phyloP scores from a whole-genome alignment of 331 rosid genomes.

The Quercus phellos region DNA sequence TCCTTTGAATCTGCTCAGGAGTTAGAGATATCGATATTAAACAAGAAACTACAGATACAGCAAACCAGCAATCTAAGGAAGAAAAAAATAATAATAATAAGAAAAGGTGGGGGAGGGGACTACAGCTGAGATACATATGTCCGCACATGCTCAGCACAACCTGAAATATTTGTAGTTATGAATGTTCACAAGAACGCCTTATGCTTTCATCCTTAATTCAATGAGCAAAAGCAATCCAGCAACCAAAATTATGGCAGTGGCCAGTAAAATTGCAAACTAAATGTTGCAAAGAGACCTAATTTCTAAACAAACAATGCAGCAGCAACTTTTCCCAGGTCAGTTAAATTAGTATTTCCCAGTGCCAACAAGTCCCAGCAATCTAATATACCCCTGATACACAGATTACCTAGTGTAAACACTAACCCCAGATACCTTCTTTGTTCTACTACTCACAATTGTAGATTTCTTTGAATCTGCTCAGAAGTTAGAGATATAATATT shows the following conservation, averaged over 20 bases:
- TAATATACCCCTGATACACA: background rate
- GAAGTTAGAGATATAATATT: background rate
- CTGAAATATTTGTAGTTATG: background rate
- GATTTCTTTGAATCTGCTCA: conserved; percentile 85
- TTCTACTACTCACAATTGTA: conserved; percentile 93
- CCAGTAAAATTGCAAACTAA: background rate
- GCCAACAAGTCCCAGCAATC: background rate
- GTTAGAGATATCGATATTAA: background rate
- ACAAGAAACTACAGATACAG: background rate
- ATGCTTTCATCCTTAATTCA: background rate
- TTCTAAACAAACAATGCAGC: background rate
- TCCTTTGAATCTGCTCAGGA: conserved; percentile 77
- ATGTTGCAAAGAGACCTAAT: background rate
- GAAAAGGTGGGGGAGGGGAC: too few relatives aligned
- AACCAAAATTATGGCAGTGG: background rate
- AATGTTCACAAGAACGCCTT: background rate
- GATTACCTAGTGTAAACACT: background rate
- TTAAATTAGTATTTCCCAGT: background rate
- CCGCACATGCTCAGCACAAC: background rate
- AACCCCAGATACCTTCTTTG: conserved; percentile 52
- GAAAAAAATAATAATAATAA: background rate
- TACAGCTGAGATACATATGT: background rate
- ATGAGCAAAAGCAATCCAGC: background rate
- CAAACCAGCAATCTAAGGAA: background rate
- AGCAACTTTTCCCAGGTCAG: background rate